Base-by-base conservation (phyloP, 257 asterid species). In the Galeopsis tetrahit region DNA sequence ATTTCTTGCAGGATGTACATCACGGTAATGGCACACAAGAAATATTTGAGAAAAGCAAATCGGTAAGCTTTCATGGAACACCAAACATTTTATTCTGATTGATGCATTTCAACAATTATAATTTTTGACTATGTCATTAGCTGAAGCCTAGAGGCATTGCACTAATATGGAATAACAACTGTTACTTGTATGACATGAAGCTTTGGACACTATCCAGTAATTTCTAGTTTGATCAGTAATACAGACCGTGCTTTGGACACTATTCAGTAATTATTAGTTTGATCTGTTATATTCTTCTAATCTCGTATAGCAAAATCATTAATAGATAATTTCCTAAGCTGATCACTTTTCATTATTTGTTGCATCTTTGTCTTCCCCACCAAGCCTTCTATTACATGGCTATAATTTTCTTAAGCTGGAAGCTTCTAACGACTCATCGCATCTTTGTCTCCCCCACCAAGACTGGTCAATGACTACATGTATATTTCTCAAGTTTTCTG, bases 1-100 rank as follows among this genome's bases (percentile, higher is more conserved):
- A 36, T 79, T 58, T 46, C 73, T 76, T 60, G 69, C 87, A 95
- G 99, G 99, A 95, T 84, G 99, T 95, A 43, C 99, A 95, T 85
- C 99, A 95, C 61, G 99, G 99, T 71, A 95, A 95, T 77, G 99
- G 99, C 68, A 95, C 99, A 62, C 99, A 95, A 82, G 98, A 95
- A 86, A 90, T 95, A 79, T 95, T 92, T 80, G 93, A 95, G 75
- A 84, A 79, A 74, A 86, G 84, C 83, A 90, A 87, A 83, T 92
- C 97, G 80, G 98, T 95, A 66, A 72, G 99, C 73, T 44, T 68
- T 49, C 44, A 52, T 55, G 15, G 60, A 44, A 56, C 71, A 56
- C 42, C 36, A 39, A 70, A 42, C 48, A 71, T 68, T 77, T 68
- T 6, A 13, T 15, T 62, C 66, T 65, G 10, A 67, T 57, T 73